Conservation (phyloP, 805 yeast species). For the Lipomyces kockii region DNA sequence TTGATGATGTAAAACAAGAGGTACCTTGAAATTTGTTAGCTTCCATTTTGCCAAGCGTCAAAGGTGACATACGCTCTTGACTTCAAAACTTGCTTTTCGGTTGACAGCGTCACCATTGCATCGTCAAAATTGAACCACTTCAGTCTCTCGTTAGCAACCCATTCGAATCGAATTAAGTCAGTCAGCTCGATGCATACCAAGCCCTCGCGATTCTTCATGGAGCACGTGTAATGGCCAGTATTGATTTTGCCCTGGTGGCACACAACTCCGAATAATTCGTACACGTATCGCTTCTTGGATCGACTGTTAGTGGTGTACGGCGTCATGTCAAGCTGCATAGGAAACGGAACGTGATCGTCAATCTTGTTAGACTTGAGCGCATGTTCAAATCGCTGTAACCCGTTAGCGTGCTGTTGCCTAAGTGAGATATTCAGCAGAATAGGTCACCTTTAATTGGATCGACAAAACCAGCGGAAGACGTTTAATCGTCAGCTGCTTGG, state of each 20-base stretch:
- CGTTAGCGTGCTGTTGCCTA: neutral
- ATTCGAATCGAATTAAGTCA: too few relatives aligned
- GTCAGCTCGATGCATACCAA: constrained; percentile 21
- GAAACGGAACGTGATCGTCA: constrained; percentile 74
- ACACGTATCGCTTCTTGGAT: constrained; percentile 50
- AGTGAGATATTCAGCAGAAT: neutral
- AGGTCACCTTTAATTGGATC: constrained; percentile 68
- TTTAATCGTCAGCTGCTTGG: constrained; percentile 70
- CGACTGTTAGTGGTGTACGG: constrained; percentile 51
- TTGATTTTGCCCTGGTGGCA: constrained; percentile 91
- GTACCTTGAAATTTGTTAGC: constrained; percentile 17
- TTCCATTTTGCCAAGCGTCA: neutral
- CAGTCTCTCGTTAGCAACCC: neutral
- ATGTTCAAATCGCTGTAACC: constrained; percentile 60
- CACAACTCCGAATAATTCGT: constrained; percentile 84
- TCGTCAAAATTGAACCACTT: constrained; percentile 93
- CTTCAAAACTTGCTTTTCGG: constrained; percentile 65
- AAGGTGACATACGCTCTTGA: constrained; percentile 75
- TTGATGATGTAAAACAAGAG: constrained; percentile 35
- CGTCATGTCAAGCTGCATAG: constrained; percentile 71
- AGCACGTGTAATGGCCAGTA: constrained; percentile 92
- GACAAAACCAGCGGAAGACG: constrained; percentile 77
- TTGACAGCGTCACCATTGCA: constrained; percentile 70
- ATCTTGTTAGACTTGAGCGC: constrained; percentile 64
- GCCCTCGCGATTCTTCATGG: constrained; percentile 71